Evolutionary conservation across 2,329 filamentous ascomycete genomes (phyloP).

Genomic region (Corynespora cassiicola): DNA sequence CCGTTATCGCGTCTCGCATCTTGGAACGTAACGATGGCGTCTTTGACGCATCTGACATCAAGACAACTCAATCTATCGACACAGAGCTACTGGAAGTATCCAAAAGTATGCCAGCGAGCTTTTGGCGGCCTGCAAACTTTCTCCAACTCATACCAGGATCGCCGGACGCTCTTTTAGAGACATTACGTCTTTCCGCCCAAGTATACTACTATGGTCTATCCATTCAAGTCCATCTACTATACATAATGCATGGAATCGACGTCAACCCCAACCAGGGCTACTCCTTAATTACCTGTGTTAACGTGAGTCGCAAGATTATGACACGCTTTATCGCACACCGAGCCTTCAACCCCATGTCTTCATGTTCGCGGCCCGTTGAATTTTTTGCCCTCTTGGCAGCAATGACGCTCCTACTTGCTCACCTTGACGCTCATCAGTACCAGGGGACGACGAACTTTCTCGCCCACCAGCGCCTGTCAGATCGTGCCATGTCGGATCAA

Average conservation of each 20-base stretch:
- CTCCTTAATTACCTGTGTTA: conserved; percentile 22
- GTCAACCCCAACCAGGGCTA: no score
- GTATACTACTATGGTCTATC: no score
- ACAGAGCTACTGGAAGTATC: conserved; percentile 13
- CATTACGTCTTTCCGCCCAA: no score
- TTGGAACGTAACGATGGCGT: conserved; percentile 46
- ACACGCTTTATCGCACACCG: conserved; percentile 14
- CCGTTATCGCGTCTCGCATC: conserved; percentile 43
- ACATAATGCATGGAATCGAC: no score
- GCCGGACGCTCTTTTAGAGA: no score
- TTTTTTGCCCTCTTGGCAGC: conserved; percentile 17
- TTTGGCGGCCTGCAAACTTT: no score
- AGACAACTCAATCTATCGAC: conserved; percentile 28
- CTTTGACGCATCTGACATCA: conserved; percentile 22
- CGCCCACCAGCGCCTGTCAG: conserved; percentile 10
- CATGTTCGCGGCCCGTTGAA: conserved; percentile 11
- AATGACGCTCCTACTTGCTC: conserved; percentile 13
- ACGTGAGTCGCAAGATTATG: conserved; percentile 16
- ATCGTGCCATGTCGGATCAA: conserved; percentile 17
- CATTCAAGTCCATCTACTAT: no score
- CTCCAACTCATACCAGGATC: no score
- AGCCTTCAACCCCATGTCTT: conserved; percentile 10
- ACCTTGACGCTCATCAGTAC: conserved; percentile 7
- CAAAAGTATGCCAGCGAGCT: conserved; percentile 12
- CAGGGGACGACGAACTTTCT: conserved; percentile 14